These are phyloP conservation scores for Epichloe amarillans DNA, from an alignment of 2,329 filamentous ascomycete genomes.

Conservation along the genomic window DNA sequence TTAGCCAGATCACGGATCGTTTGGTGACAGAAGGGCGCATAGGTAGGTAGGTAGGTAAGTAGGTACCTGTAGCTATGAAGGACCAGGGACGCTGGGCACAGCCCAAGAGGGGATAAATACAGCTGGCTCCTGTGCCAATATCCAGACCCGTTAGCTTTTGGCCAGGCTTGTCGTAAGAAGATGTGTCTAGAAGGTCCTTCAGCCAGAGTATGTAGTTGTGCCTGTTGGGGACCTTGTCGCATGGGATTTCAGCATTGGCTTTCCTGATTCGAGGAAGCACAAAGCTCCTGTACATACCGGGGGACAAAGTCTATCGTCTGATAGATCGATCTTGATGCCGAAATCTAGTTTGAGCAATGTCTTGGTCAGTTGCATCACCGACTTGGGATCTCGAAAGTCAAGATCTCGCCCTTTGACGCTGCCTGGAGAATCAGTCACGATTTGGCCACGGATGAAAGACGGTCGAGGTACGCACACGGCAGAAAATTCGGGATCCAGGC, in stretches of 20 bases:
- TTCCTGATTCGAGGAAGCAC: slow-evolving; percentile 8
- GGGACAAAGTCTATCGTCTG: slow-evolving; percentile 70
- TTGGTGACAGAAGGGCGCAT: neutral
- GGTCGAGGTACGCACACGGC: slow-evolving; percentile 20
- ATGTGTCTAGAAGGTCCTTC: slow-evolving; percentile 65
- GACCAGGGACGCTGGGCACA: slow-evolving; percentile 60
- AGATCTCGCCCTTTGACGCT: slow-evolving; percentile 36
- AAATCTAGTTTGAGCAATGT: slow-evolving; percentile 68
- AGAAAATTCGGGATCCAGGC: slow-evolving; percentile 28
- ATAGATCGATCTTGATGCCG: slow-evolving; percentile 54
- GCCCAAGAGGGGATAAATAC: slow-evolving; percentile 79
- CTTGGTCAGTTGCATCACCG: slow-evolving; percentile 71
- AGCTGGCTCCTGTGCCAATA: slow-evolving; percentile 80
- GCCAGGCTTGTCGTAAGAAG: slow-evolving; percentile 33
- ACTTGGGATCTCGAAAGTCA: slow-evolving; percentile 67
- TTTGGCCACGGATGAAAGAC: neutral
- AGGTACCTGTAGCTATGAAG: slow-evolving; percentile 49
- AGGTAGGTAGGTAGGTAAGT: too few relatives aligned
- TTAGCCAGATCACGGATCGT: neutral
- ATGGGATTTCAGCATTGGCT: neutral
- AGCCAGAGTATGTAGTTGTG: slow-evolving; percentile 90
- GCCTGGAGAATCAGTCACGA: neutral
- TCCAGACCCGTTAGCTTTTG: slow-evolving; percentile 59
- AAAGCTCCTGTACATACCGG: slow-evolving; percentile 39
- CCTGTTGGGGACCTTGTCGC: slow-evolving; percentile 43